Base-by-base conservation (phyloP, 192 early-diverging fungal species). In the Rhizophagus prolifer region DNA sequence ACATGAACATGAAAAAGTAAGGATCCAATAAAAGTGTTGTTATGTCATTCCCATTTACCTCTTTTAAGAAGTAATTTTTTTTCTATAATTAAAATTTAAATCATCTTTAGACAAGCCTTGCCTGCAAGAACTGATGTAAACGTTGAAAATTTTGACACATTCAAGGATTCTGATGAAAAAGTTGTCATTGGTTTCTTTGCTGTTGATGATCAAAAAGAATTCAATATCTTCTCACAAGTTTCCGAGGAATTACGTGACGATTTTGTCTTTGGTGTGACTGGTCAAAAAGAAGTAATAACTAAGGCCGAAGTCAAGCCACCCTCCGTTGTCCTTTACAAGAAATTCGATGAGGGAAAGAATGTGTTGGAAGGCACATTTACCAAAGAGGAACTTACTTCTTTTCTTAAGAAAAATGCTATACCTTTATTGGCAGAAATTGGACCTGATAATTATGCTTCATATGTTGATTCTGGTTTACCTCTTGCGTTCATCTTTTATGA, bases 1-100 rank as follows among this genome's bases (percentile, higher is more conserved):
- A 93, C 88, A 96, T 99, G 95, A 90, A 93, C 88, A 96, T 99
- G 95, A 90, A 91, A 80, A 97, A 96, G 93, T 92, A 80, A 82
- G 87, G 70, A 31, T 41, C 28, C 41, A 44, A 38, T 50, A 41
- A 34, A 41, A 38, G 36, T 8, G 7, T 38, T 6, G 7, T 38
- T 38, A 0, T 38, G 36, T 38, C 34, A 38, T 38, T 23, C 28
- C 1, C 8, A 21, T 82, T 21, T 12, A 25, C n/a, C 6, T 16
- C 30, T 46, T 63, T 19, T 81, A 65, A 62, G n/a, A 50, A 10
- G 4, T 63, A n/a, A 44, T 21, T 26, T 19, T 44, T 38, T 9
- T 71, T 78, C 23, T 14, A 72, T 50, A 58, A 30, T 59, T 26
- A 31, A 16, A 65, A 30, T 66, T 66, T 16, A 19, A 66, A 23